Conservation (phyloP, 306 rosid genomes). For the Ormosia emarginata region DNA sequence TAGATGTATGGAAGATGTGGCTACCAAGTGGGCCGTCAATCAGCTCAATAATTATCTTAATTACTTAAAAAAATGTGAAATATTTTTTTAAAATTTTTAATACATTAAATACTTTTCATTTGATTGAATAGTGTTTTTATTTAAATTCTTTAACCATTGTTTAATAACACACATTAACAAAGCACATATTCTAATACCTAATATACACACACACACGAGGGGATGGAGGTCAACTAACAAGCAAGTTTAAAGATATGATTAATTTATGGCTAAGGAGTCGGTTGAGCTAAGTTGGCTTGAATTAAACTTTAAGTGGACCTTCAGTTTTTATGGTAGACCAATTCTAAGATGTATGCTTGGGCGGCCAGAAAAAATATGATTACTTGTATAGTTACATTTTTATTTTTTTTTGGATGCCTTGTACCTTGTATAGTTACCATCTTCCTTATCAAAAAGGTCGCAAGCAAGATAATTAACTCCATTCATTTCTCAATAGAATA, state of each 20-base stretch:
- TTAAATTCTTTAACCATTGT: no score
- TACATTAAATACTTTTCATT: no score
- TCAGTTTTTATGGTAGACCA: background rate
- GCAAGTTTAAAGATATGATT: background rate
- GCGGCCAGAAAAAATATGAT: constrained; percentile 8
- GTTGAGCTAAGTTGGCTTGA: constrained; percentile 8
- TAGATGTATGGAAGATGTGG: no score
- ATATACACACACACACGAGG: background rate
- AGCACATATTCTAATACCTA: no score
- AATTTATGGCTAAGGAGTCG: background rate
- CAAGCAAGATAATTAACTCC: background rate
- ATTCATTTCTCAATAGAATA: background rate
- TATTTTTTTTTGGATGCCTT: no score
- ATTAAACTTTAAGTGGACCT: constrained; percentile 7
- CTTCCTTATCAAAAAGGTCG: background rate
- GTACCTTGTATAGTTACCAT: background rate
- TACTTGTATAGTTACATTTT: background rate
- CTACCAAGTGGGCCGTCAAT: no score
- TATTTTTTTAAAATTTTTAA: no score
- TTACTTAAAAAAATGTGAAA: no score
- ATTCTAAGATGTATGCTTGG: background rate
- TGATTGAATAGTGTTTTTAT: no score
- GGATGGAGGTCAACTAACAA: background rate
- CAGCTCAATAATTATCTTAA: no score
- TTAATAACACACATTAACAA: background rate